A percentile compares a stretch with the other conserved stretches of the same genome.
Evolutionary conservation across 805 yeast genomes (phyloP).

Genomic region (Metschnikowia cubensis): DNA sequence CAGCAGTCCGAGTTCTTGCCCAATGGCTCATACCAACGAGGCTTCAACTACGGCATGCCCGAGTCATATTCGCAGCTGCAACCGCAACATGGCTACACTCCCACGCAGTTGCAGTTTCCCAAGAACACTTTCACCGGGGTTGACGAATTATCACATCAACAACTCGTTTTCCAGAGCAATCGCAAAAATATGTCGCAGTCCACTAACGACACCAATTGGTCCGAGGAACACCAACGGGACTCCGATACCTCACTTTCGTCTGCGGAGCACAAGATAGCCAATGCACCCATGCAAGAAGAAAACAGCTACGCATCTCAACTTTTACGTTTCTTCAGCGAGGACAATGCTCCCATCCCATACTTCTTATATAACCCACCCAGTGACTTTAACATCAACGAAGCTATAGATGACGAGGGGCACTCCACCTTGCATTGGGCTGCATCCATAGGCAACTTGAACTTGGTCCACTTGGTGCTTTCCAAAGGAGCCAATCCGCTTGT

Average conservation of each 20-base stretch:
- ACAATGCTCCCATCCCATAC: slow-evolving; percentile 51
- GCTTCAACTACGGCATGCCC: background rate
- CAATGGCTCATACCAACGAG: slow-evolving; percentile 1
- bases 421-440: slow-evolving; percentile 98
- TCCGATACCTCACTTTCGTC: slow-evolving; percentile 36
- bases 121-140: slow-evolving; percentile 1
- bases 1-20: slow-evolving; percentile 21
- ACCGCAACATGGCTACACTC: background rate
- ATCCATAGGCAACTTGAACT: slow-evolving; percentile 80
- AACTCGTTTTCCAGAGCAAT: slow-evolving; percentile 13
- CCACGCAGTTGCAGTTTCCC: background rate
- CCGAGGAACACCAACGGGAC: slow-evolving; percentile 36
- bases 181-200: slow-evolving; percentile 28
- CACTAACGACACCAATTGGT: slow-evolving; percentile 44
- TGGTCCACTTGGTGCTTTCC: slow-evolving; percentile 69
- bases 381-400: slow-evolving; percentile 65
- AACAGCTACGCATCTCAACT: slow-evolving; percentile 36
- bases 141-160: slow-evolving; percentile 14
- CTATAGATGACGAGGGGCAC: slow-evolving; percentile 92
- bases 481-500: slow-evolving; percentile 66
- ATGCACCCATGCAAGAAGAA: slow-evolving; percentile 47
- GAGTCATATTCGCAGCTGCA: background rate
- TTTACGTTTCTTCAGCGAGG: slow-evolving; percentile 41
- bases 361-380: slow-evolving; percentile 61
- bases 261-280: slow-evolving; percentile 11